phyloP scores from a whole-genome alignment of 371 early-diverging fungal species.

The Globomyces sp. region DNA sequence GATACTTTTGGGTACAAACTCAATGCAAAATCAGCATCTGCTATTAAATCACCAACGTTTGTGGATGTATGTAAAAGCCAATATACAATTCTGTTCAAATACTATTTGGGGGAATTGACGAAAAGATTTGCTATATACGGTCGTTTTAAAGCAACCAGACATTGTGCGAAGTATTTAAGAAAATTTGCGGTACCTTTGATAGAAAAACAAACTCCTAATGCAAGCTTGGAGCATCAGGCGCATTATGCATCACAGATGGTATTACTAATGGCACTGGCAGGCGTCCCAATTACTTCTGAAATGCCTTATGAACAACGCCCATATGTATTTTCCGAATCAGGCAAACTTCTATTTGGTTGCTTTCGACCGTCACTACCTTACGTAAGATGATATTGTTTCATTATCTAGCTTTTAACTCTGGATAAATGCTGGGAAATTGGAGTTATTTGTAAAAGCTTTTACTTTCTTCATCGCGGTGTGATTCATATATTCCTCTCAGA shows the following conservation, averaged over 20 bases:
- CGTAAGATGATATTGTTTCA: conserved; percentile 21
- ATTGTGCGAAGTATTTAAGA: conserved; percentile 42
- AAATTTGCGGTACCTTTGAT: conserved; percentile 38
- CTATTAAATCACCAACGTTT: conserved; percentile 28
- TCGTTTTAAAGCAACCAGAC: conserved; percentile 41
- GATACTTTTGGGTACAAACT: conserved; percentile 34
- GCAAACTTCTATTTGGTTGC: neutral
- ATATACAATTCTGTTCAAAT: conserved; percentile 35
- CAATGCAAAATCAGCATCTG: conserved; percentile 27
- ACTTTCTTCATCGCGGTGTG: conserved; percentile 28
- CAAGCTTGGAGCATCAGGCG: conserved; percentile 28
- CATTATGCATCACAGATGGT: conserved; percentile 31
- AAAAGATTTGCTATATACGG: conserved; percentile 37
- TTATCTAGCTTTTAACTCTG: conserved; percentile 23
- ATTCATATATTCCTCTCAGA: conserved; percentile 7
- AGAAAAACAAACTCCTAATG: conserved; percentile 23
- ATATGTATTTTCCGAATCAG: conserved; percentile 1
- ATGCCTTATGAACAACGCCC: neutral
- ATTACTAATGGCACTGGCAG: conserved; percentile 40
- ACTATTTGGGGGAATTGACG: conserved; percentile 44
- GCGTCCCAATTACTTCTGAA: conserved; percentile 32
- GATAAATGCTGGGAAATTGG: conserved; percentile 42
- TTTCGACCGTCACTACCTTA: conserved; percentile 7
- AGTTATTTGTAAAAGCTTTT: conserved; percentile 31
- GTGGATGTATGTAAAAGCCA: conserved; percentile 37